Evolutionary conservation across 495 filamentous ascomycete species (phyloP), one percentile per base, ranked within the genome.

Genomic region (Penicillium cinerascens): DNA sequence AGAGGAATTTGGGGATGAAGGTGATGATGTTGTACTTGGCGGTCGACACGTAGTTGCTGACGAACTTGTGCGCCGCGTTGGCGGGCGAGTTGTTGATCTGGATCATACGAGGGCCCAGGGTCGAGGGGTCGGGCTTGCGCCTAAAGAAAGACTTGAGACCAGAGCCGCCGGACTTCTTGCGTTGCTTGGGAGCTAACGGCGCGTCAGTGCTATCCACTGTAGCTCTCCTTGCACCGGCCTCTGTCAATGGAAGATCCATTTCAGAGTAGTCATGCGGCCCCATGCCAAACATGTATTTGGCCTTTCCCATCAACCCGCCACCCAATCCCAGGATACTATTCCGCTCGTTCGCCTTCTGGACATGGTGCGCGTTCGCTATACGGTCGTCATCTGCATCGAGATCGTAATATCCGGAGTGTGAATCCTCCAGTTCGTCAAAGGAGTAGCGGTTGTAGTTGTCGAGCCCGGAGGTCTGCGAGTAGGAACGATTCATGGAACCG

Each of bases 1-100:
- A 95, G 18, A 99, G 76, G 75, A 99, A 99, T 70, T 99, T 99
- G 42, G 93, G 92, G 23, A 97, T 62, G 69, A 97, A 97, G n/a
- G 90, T 96, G 45, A 88, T 78, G 63, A 92, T 60, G 68, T 97
- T 99, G 80, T 99, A 99, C 67, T 99, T 99, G 58, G 95, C 86
- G 2, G 95, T 99, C 6, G 92, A 97, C 41, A 99, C 87, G 66
- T 97, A 89, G 66, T 99, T 99, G 78, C 92, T 87, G 51, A 92
- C 80, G 70, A 92, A 97, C 65, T 91, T 93, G 76, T 91, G 91
- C 47, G 73, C 76, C 23, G 83, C 76, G 67, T 99, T 99, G 18
- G 92, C 92, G 4, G 92, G 91, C 8, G 92, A 91, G 66, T 99
- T 97, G 78, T 99, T 99, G 67, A 99, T 81, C 67, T 95, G 84